phyloP scores from a whole-genome alignment of 108 stramenopile genomes.

The Parmales sp. region DNA sequence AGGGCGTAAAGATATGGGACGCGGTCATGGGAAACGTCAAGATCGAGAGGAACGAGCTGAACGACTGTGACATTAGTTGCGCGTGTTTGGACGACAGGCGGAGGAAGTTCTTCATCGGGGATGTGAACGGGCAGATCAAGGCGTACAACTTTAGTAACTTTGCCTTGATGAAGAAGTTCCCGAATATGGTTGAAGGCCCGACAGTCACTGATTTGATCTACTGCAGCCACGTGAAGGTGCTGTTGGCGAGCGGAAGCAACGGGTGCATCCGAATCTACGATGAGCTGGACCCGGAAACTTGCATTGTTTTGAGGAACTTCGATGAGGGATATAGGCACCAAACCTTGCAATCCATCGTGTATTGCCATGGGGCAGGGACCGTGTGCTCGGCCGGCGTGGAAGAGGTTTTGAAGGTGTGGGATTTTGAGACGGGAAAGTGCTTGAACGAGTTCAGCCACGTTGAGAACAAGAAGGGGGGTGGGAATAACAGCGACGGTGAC shows the following conservation, averaged over 20 bases:
- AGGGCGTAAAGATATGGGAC: conserved; percentile 36
- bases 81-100: conserved; percentile 34
- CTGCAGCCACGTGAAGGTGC: background rate
- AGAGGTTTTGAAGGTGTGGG: background rate
- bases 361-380: background rate
- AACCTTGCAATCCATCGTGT: background rate
- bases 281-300: conserved; percentile 12
- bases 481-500: background rate
- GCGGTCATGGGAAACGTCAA: conserved; percentile 31
- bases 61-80: conserved; percentile 24
- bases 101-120: conserved; percentile 35
- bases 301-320: background rate
- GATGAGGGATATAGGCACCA: background rate
- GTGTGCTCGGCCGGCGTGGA: background rate
- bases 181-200: background rate
- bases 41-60: conserved; percentile 21
- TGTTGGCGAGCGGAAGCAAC: background rate
- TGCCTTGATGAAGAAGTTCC: conserved; percentile 35
- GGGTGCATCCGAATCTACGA: conserved; percentile 11
- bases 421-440: conserved; percentile 8
- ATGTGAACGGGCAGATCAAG: conserved; percentile 19
- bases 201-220: background rate
- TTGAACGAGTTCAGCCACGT: conserved; percentile 8
- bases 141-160: conserved; percentile 41
- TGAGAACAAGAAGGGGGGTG: background rate